Percentiles rank a stretch among this genome's conserved stretches.
Conservation (phyloP, 139 green algal species). For the Picochlorum sp. region DNA sequence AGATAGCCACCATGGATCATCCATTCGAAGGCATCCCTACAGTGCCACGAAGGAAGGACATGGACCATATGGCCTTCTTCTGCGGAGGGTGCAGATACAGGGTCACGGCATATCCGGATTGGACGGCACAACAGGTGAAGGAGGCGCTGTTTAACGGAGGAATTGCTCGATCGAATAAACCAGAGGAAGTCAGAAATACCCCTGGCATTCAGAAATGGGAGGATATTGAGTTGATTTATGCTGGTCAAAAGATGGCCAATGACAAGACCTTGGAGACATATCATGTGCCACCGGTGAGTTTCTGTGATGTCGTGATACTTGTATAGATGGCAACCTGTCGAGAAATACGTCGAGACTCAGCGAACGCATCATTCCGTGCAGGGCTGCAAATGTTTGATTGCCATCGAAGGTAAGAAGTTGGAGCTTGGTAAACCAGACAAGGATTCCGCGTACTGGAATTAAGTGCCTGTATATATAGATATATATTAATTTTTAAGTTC, state of each 20-base stretch:
- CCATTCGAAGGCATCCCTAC: slow-evolving; percentile 88
- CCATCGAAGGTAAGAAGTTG: slow-evolving; percentile 78
- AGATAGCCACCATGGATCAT: slow-evolving; percentile 87
- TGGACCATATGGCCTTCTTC: slow-evolving; percentile 81
- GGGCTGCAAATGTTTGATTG: slow-evolving; percentile 80
- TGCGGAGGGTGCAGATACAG: slow-evolving; percentile 83
- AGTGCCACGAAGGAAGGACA: slow-evolving; percentile 80
- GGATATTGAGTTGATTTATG: slow-evolving; percentile 78
- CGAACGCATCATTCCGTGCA: slow-evolving; percentile 18
- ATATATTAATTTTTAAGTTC: too few relatives aligned
- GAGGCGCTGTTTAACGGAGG: slow-evolving; percentile 72
- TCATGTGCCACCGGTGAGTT: slow-evolving; percentile 68
- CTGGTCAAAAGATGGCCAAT: slow-evolving; percentile 67
- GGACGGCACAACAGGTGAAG: slow-evolving; percentile 72
- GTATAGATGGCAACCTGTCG: not conserved
- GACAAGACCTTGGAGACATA: slow-evolving; percentile 57
- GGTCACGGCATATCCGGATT: slow-evolving; percentile 62
- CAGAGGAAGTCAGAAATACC: slow-evolving; percentile 50
- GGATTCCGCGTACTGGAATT: slow-evolving; percentile 86
- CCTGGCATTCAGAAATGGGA: slow-evolving; percentile 64
- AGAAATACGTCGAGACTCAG: too few relatives aligned
- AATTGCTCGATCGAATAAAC: slow-evolving; percentile 75
- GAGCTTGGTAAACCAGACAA: slow-evolving; percentile 51
- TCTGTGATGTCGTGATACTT: not conserved
- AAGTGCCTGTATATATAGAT: slow-evolving; percentile 7